These are phyloP conservation scores for Akanthomyces lecanii DNA, from an alignment of 2,329 filamentous ascomycete genomes.

Conservation along the genomic window DNA sequence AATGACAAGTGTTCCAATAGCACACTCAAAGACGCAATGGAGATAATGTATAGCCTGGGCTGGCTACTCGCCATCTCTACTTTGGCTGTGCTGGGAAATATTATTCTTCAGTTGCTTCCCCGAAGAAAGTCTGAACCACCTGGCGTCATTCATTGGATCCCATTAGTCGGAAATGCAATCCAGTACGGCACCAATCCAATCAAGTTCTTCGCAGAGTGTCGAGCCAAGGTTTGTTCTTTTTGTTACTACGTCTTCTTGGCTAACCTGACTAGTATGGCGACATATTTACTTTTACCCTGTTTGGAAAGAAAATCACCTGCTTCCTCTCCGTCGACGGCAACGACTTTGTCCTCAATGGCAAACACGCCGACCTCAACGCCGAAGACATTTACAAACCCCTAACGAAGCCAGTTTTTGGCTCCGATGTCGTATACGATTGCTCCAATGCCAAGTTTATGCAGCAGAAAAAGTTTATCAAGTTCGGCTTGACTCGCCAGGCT, in stretches of 20 bases:
- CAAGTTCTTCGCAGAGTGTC: constrained; percentile 60
- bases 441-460: constrained; percentile 83
- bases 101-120: constrained; percentile 22
- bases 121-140: constrained; percentile 45
- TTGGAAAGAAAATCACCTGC: constrained; percentile 48
- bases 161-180: constrained; percentile 65
- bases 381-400: constrained; percentile 51
- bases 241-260: neutral
- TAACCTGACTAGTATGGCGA: constrained; percentile 42
- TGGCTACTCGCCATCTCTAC: neutral
- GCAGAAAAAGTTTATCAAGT: constrained; percentile 80
- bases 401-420: constrained; percentile 62
- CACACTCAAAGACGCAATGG: neutral
- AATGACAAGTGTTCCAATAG: neutral
- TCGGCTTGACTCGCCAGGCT: constrained; percentile 61
- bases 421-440: constrained; percentile 78
- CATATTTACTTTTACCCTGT: constrained; percentile 50
- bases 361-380: constrained; percentile 47
- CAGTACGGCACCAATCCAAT: constrained; percentile 69
- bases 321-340: constrained; percentile 49
- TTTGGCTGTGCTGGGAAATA: constrained; percentile 19
- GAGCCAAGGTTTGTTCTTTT: constrained; percentile 54
- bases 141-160: constrained; percentile 56
- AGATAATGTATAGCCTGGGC: neutral
- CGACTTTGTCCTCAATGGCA: constrained; percentile 54